phyloP scores from a whole-genome alignment of 805 yeast genomes.

The Danielia oregonensis region DNA sequence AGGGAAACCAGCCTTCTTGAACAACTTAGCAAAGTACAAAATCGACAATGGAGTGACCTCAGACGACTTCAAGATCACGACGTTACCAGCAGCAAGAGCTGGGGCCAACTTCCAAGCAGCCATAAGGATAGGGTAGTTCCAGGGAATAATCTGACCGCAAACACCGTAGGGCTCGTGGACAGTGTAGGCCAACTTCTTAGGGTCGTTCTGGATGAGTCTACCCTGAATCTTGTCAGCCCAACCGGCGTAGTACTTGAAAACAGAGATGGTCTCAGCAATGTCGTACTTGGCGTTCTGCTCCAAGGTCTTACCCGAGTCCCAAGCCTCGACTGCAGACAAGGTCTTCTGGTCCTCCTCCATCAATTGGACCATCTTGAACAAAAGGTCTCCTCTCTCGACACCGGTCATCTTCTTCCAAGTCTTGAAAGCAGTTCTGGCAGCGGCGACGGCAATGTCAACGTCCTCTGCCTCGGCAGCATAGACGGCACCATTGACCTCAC shows the following conservation, averaged over 20 bases:
- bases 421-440: conserved; percentile 37
- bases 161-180: conserved; percentile 65
- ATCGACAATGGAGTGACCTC: conserved; percentile 74
- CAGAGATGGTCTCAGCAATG: conserved; percentile 42
- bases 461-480: conserved; percentile 41
- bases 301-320: conserved; percentile 48
- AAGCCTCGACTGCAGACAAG: conserved; percentile 39
- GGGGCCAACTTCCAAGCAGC: conserved; percentile 82
- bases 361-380: conserved; percentile 35
- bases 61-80: conserved; percentile 67
- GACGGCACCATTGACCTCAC: conserved; percentile 39
- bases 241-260: conserved; percentile 54
- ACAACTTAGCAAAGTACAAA: conserved; percentile 54
- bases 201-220: conserved; percentile 36
- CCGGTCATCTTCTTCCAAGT: conserved; percentile 47
- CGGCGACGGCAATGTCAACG: conserved; percentile 39
- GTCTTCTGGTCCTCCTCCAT: conserved; percentile 27
- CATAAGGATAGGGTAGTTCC: conserved; percentile 70
- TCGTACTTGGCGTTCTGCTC: conserved; percentile 47
- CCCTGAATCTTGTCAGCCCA: conserved; percentile 61
- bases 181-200: conserved; percentile 59
- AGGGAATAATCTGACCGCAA: conserved; percentile 67
- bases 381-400: conserved; percentile 35
- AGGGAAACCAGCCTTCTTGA: conserved; percentile 68
- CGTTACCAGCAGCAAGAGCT: conserved; percentile 77